These are phyloP conservation scores for Clonostachys sp. DNA, from an alignment of 2,329 filamentous ascomycete genomes.

Conservation along the genomic window DNA sequence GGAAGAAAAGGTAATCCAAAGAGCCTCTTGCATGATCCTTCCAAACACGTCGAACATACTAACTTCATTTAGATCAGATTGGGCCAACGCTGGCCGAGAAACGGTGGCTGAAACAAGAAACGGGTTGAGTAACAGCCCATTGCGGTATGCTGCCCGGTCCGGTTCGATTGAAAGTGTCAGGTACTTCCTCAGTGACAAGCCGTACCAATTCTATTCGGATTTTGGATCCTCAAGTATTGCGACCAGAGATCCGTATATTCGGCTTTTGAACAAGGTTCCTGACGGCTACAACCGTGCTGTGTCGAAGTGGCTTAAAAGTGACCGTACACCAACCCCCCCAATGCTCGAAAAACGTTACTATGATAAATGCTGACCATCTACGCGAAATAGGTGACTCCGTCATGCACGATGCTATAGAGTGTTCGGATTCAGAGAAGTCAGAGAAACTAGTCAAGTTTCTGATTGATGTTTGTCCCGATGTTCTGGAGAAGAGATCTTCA, in stretches of 20 bases:
- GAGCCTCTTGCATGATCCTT: too few relatives aligned
- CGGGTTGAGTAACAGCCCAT: constrained; percentile 45
- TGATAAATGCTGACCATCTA: constrained; percentile 10
- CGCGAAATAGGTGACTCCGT: constrained; percentile 47
- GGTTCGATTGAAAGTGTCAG: constrained; percentile 65
- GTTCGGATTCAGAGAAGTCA: constrained; percentile 29
- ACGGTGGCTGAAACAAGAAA: constrained; percentile 31
- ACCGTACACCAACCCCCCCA: constrained; percentile 40
- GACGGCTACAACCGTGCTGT: constrained; percentile 63
- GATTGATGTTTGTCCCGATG: constrained; percentile 53
- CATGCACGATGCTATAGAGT: constrained; percentile 62
- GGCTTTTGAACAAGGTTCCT: constrained; percentile 52
- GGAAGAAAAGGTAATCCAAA: constrained; percentile 52
- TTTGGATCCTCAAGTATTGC: constrained; percentile 58
- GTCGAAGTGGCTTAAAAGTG: constrained; percentile 53
- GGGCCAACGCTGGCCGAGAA: constrained; percentile 60
- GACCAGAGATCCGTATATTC: constrained; percentile 56
- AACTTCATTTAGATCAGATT: constrained; percentile 46
- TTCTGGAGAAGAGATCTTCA: constrained; percentile 56
- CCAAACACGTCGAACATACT: not conserved
- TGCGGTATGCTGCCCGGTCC: constrained; percentile 51
- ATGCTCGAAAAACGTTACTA: not conserved
- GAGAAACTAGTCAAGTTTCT: constrained; percentile 61
- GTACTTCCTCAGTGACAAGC: constrained; percentile 72
- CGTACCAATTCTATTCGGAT: constrained; percentile 61